phyloP scores from a whole-genome alignment of 352 stramenopile species.

The Phytophthora pseudosyringae region DNA sequence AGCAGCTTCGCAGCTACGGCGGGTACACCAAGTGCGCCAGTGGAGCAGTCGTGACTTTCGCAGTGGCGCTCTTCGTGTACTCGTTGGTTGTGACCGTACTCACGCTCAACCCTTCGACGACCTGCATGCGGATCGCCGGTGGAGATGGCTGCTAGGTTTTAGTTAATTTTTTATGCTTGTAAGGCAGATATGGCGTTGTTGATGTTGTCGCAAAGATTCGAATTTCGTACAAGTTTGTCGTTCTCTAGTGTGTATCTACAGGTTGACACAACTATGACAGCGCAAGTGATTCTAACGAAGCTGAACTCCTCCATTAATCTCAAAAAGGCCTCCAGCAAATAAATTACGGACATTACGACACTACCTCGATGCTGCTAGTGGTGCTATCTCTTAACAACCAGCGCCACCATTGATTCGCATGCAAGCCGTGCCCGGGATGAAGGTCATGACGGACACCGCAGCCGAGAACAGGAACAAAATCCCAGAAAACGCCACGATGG shows the following conservation, averaged over 20 bases:
- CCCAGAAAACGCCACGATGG: slow-evolving; percentile 41
- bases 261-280: too few relatives aligned
- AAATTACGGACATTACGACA: slow-evolving; percentile 9
- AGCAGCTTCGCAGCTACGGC: slow-evolving; percentile 67
- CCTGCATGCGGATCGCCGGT: too few relatives aligned
- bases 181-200: too few relatives aligned
- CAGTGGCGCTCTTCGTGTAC: slow-evolving; percentile 35
- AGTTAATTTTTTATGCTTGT: too few relatives aligned
- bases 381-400: slow-evolving; percentile 35
- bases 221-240: too few relatives aligned
- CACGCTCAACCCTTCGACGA: slow-evolving; percentile 37
- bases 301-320: too few relatives aligned
- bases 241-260: too few relatives aligned
- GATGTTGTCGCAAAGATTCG: too few relatives aligned
- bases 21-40: slow-evolving; percentile 66
- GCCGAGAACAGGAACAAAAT: slow-evolving; percentile 46
- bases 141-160: too few relatives aligned
- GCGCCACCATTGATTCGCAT: slow-evolving; percentile 41
- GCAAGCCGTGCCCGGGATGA: slow-evolving; percentile 42
- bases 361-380: background rate
- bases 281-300: too few relatives aligned
- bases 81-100: slow-evolving; percentile 24
- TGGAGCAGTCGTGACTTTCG: slow-evolving; percentile 44
- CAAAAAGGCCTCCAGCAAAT: background rate
- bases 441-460: slow-evolving; percentile 48